Percentiles rank a stretch among this genome's conserved stretches.
Evolutionary conservation across 306 rosid species (phyloP).

Genomic region (Myrica gale): DNA sequence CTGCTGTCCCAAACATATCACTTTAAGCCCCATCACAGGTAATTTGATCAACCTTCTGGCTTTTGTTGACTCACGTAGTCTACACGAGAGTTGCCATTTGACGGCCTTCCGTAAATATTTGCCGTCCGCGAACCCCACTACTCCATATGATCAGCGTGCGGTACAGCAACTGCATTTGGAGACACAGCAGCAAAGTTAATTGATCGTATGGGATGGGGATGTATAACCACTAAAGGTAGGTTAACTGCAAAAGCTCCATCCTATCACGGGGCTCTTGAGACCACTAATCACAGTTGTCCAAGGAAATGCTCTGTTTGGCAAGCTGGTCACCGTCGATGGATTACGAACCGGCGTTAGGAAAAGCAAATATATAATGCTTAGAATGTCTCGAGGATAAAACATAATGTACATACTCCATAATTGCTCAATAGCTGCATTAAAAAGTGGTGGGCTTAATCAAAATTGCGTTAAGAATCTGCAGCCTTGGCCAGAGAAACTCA

Average conservation of each 20-base stretch:
- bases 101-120: neutral
- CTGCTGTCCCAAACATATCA: neutral
- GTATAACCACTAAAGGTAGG: constrained; percentile 35
- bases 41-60: neutral
- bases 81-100: neutral
- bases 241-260: neutral
- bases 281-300: constrained; percentile 32
- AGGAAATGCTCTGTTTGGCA: constrained; percentile 14
- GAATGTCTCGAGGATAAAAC: constrained; percentile 4
- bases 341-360: neutral
- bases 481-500: neutral
- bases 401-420: no score
- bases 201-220: constrained; percentile 15
- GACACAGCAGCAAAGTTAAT: neutral
- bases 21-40: neutral
- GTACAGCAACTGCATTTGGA: constrained; percentile 8
- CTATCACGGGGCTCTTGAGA: constrained; percentile 43
- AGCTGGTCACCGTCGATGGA: neutral
- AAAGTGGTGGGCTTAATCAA: no score
- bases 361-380: neutral
- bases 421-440: neutral
- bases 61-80: neutral
- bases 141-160: constrained; percentile 10
- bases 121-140: neutral
- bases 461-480: neutral